Conservation (phyloP, 2,329 filamentous ascomycete genomes). For the Coniella lustricola region DNA sequence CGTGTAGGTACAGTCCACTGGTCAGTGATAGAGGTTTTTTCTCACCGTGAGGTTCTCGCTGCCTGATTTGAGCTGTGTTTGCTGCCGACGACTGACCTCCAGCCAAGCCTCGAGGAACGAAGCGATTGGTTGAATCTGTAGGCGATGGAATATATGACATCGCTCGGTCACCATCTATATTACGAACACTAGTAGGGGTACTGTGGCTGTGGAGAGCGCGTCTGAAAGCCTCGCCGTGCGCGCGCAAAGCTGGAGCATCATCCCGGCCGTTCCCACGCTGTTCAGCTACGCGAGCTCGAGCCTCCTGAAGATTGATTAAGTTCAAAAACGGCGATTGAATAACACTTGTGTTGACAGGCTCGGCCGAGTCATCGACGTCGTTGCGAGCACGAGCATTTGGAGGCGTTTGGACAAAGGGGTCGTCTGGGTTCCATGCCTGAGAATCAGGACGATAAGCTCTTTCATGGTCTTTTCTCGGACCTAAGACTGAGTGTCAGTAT, state of each 20-base stretch:
- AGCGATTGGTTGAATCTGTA: neutral
- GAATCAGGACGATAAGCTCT: neutral
- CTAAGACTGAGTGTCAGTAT: neutral
- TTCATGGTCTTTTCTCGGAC: neutral
- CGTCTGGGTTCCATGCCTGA: neutral
- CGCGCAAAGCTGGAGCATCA: conserved; percentile 18
- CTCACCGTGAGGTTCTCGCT: conserved; percentile 8
- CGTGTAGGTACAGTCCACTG: neutral
- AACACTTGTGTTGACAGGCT: conserved; percentile 10
- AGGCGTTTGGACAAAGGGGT: neutral
- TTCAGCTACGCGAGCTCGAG: conserved; percentile 23
- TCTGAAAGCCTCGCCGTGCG: conserved; percentile 8
- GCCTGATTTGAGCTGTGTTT: neutral
- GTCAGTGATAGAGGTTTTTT: neutral
- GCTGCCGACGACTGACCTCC: conserved; percentile 3
- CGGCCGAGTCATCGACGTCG: conserved; percentile 3
- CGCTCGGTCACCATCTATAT: conserved; percentile 1
- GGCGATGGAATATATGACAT: conserved; percentile 3
- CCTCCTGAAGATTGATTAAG: conserved; percentile 26
- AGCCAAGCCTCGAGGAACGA: conserved; percentile 11
- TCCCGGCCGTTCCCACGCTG: conserved; percentile 18
- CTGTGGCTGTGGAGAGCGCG: conserved; percentile 1
- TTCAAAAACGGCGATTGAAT: conserved; percentile 24
- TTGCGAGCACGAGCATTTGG: conserved; percentile 3
- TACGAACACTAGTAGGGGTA: conserved; percentile 7